Conservation (phyloP, 179 eudicot genomes). For the Drosera spatulata region DNA sequence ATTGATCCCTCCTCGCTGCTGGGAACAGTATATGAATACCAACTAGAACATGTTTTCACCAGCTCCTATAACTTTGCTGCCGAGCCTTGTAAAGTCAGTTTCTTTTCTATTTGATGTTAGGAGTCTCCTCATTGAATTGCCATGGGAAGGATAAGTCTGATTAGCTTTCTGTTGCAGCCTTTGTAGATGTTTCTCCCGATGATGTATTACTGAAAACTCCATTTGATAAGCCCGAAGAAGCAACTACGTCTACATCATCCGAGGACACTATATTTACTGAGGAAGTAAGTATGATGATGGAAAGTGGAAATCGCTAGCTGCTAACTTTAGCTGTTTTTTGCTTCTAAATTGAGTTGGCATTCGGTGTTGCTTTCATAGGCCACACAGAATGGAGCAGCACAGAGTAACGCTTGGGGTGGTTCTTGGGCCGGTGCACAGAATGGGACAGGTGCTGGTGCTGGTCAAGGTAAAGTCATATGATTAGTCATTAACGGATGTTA, state of each 20-base stretch:
- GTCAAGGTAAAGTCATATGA: too few relatives aligned
- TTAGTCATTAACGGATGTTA: too few relatives aligned
- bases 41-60: too few relatives aligned
- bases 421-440: too few relatives aligned
- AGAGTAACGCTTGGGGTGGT: too few relatives aligned
- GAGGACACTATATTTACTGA: slow-evolving; percentile 26
- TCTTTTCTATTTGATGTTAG: too few relatives aligned
- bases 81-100: too few relatives aligned
- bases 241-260: slow-evolving; percentile 25
- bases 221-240: slow-evolving; percentile 46
- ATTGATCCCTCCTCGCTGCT: background rate
- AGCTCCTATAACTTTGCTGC: too few relatives aligned
- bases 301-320: too few relatives aligned
- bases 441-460: too few relatives aligned
- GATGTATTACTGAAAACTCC: slow-evolving; percentile 57
- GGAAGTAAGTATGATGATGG: slow-evolving; percentile 21
- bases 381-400: too few relatives aligned
- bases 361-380: background rate
- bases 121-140: background rate
- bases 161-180: slow-evolving; percentile 45
- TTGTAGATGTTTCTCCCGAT: slow-evolving; percentile 80
- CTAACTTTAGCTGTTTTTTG: slow-evolving; percentile 2
- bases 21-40: too few relatives aligned
- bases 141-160: background rate
- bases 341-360: background rate